Evolutionary conservation across 345 rosid species (phyloP).

Genomic region (Barbarea vulgaris): DNA sequence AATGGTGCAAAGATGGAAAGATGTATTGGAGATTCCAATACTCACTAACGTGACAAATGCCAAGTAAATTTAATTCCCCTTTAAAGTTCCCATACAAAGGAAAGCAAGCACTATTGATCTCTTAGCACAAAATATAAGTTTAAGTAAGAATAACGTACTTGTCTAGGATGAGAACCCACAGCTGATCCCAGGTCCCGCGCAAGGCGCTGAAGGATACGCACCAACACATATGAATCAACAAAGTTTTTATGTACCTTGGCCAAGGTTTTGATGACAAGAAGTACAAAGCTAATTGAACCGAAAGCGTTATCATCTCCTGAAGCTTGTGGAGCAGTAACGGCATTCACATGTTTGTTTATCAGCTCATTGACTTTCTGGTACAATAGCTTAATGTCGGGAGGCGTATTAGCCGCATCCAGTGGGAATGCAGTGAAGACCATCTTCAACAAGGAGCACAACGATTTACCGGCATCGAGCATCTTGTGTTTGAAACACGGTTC

Average conservation of each 20-base stretch:
- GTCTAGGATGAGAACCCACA: constrained; percentile 79
- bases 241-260: constrained; percentile 83
- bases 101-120: constrained; percentile 11
- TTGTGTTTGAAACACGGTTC: constrained; percentile 97
- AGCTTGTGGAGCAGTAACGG: constrained; percentile 69
- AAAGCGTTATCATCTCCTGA: constrained; percentile 76
- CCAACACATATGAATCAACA: constrained; percentile 73
- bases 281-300: constrained; percentile 81
- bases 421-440: constrained; percentile 95
- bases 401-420: constrained; percentile 66
- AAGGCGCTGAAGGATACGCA: constrained; percentile 84
- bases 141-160: constrained; percentile 54
- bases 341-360: constrained; percentile 79
- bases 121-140: constrained; percentile 15
- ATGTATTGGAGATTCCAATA: constrained; percentile 16
- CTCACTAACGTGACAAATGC: constrained; percentile 17
- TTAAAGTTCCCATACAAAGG: constrained; percentile 6
- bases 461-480: constrained; percentile 94
- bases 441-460: constrained; percentile 89
- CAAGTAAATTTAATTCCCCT: background rate
- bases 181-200: constrained; percentile 93
- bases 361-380: constrained; percentile 88
- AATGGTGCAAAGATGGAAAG: constrained; percentile 12
- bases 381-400: constrained; percentile 71
- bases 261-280: constrained; percentile 89